Evolutionary conservation across 306 rosid genomes (phyloP).

Genomic region (Glycine tomentella): DNA sequence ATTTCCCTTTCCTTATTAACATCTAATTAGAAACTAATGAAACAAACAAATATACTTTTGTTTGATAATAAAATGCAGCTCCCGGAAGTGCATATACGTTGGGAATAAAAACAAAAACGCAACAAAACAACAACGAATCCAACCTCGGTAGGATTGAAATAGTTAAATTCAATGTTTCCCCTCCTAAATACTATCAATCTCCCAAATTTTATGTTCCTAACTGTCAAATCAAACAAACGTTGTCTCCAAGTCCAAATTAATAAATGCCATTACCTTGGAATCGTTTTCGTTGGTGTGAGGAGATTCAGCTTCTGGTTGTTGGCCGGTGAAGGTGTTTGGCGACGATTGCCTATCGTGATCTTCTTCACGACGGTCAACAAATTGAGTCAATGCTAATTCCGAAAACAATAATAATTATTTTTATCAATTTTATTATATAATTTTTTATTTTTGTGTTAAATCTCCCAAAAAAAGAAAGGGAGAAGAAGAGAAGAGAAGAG

Average conservation of each 20-base stretch:
- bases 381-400: slow-evolving; percentile 48
- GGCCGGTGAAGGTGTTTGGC: slow-evolving; percentile 46
- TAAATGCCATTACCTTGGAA: slow-evolving; percentile 49
- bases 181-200: no score
- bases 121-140: background rate
- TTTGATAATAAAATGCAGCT: slow-evolving; percentile 17
- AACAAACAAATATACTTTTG: slow-evolving; percentile 3
- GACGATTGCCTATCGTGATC: slow-evolving; percentile 66
- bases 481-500: background rate
- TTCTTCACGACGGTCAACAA: slow-evolving; percentile 59
- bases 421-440: background rate
- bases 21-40: slow-evolving; percentile 6
- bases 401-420: background rate
- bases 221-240: no score
- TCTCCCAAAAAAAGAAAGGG: background rate
- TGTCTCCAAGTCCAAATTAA: no score
- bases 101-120: background rate
- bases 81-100: background rate
- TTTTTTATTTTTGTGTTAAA: background rate
- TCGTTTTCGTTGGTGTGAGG: slow-evolving; percentile 49
- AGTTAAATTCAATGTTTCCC: background rate
- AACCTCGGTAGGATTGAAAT: background rate
- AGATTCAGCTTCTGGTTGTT: slow-evolving; percentile 47
- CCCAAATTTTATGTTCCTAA: no score
- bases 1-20: slow-evolving; percentile 23